These are phyloP conservation scores for Ascocoryne sarcoides DNA, from an alignment of 2,329 filamentous ascomycete genomes.

Conservation along the genomic window DNA sequence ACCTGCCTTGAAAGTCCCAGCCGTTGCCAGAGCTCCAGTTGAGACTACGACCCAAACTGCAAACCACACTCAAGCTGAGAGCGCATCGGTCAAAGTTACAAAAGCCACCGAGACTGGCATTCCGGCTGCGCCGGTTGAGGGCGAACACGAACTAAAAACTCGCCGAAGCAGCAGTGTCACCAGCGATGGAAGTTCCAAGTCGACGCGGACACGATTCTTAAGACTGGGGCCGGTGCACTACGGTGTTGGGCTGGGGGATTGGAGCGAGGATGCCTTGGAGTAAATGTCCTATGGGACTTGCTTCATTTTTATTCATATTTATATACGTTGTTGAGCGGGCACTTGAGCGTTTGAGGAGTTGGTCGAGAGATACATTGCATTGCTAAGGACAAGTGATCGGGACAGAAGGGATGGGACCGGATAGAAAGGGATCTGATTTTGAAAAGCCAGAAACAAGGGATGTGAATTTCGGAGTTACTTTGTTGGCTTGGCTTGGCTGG, in stretches of 20 bases:
- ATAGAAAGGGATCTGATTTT: no score
- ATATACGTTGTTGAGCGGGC: no score
- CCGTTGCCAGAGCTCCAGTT: background rate
- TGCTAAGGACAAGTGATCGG: no score
- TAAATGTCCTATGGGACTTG: no score
- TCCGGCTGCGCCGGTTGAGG: conserved; percentile 3
- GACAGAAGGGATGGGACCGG: no score
- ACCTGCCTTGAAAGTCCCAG: background rate
- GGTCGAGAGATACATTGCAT: no score
- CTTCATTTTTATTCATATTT: no score
- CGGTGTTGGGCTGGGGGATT: conserved; percentile 21
- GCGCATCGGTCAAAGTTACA: no score
- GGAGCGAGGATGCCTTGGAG: conserved; percentile 22
- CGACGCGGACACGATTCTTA: conserved; percentile 17
- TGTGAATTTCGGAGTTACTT: no score
- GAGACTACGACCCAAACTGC: background rate
- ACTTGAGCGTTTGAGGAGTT: no score
- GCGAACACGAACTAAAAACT: conserved; percentile 6
- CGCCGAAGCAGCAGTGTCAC: conserved; percentile 15
- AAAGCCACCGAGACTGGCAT: conserved; percentile 3
- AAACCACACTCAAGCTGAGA: background rate
- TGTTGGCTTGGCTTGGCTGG: no score
- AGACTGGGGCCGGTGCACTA: conserved; percentile 24
- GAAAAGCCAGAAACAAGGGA: no score
- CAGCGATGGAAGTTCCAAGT: conserved; percentile 7